A percentile compares a stretch with the other conserved stretches of the same genome.
These are phyloP conservation scores for Dendrocalamus latiflorus DNA, from an alignment of 202 grass and related monocot species.

Conservation along the genomic window DNA sequence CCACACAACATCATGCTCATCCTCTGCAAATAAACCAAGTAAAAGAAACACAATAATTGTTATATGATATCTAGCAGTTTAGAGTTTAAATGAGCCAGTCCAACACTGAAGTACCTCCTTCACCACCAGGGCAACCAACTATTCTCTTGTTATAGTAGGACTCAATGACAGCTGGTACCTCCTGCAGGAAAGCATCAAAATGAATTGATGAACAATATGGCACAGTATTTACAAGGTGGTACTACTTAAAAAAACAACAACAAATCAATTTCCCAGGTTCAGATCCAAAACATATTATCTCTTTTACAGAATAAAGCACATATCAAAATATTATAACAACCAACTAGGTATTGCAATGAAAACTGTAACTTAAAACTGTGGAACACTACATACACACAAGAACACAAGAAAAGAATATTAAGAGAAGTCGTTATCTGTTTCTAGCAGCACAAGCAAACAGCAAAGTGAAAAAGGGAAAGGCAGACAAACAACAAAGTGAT, in stretches of 20 bases:
- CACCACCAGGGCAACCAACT: slow-evolving; percentile 87
- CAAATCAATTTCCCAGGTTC: background rate
- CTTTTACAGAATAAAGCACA: background rate
- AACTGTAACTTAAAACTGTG: background rate
- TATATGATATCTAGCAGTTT: background rate
- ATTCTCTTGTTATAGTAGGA: slow-evolving; percentile 91
- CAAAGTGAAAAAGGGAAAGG: background rate
- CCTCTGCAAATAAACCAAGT: slow-evolving; percentile 56
- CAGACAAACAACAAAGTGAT: background rate
- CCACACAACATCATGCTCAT: slow-evolving; percentile 97
- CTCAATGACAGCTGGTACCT: slow-evolving; percentile 76
- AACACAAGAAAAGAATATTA: background rate
- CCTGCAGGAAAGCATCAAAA: slow-evolving; percentile 48
- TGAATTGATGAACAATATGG: slow-evolving; percentile 31
- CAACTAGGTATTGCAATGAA: background rate
- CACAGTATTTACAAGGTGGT: background rate
- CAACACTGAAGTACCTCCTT: slow-evolving; percentile 59
- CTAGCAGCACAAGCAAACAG: background rate
- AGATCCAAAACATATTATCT: background rate
- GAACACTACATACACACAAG: background rate
- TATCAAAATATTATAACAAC: background rate
- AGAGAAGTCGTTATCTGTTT: background rate
- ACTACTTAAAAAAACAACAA: background rate
- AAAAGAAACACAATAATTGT: background rate
- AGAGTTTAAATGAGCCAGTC: background rate